A percentile compares a stretch with the other conserved stretches of the same genome.
Conservation (phyloP, 345 rosid species). For the Mercurialis annua region DNA sequence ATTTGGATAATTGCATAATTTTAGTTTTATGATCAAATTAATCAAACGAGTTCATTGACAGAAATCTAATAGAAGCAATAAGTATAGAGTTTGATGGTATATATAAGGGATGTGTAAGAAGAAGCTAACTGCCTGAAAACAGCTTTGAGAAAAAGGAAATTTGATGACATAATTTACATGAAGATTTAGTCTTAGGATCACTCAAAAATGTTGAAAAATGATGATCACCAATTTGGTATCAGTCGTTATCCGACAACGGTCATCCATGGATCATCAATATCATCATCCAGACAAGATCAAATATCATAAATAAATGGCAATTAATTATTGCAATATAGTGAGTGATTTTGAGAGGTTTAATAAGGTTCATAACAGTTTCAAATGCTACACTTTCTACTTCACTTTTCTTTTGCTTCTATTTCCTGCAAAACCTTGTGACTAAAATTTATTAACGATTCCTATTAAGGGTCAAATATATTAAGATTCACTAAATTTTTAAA, state of each 20-base stretch:
- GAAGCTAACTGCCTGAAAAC: not conserved
- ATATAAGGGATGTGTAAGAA: not conserved
- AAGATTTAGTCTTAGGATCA: constrained; percentile 10
- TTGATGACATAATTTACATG: constrained; percentile 10
- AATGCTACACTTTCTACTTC: not conserved
- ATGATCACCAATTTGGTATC: constrained; percentile 13
- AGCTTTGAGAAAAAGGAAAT: constrained; percentile 7
- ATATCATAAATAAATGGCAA: not conserved
- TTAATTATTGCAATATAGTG: no score
- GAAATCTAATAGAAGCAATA: no score
- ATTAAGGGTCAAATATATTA: no score
- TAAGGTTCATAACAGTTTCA: not conserved
- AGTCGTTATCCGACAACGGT: constrained; percentile 17
- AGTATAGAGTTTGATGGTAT: no score
- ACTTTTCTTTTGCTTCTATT: not conserved
- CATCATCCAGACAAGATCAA: not conserved
- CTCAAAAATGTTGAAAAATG: not conserved
- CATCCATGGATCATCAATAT: not conserved
- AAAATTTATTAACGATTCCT: no score
- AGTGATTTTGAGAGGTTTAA: not conserved
- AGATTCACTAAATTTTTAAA: no score
- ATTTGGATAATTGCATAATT: no score
- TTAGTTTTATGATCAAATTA: no score
- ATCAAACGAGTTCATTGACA: no score
- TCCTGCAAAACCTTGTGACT: not conserved